A percentile compares a stretch with the other conserved stretches of the same genome.
phyloP scores from a whole-genome alignment of 2,329 filamentous ascomycete genomes.

The Penicillium paneum region DNA sequence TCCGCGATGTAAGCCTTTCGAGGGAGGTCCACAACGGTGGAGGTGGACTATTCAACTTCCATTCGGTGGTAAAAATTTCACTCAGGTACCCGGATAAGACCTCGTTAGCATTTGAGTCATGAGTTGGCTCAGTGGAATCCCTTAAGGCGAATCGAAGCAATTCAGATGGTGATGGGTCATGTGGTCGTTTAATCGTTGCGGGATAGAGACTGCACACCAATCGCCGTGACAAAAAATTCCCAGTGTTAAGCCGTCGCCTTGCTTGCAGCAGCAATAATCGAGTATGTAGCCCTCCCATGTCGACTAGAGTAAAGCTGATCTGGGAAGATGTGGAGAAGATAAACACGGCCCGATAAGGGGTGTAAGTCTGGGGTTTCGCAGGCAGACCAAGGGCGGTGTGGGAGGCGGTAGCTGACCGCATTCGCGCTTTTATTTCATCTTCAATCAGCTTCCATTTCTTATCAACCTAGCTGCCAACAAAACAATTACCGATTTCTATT shows the following conservation, averaged over 20 bases:
- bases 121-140: slow-evolving; percentile 14
- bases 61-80: slow-evolving; percentile 22
- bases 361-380: slow-evolving; percentile 15
- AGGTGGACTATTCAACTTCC: slow-evolving; percentile 20
- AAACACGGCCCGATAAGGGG: slow-evolving; percentile 15
- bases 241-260: neutral
- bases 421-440: slow-evolving; percentile 14
- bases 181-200: neutral
- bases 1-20: slow-evolving; percentile 7
- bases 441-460: slow-evolving; percentile 7
- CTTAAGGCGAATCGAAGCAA: slow-evolving; percentile 35
- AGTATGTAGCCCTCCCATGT: slow-evolving; percentile 9
- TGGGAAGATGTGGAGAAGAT: slow-evolving; percentile 23
- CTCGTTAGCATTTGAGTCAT: slow-evolving; percentile 1
- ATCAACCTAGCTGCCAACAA: neutral
- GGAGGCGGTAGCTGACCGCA: slow-evolving; percentile 13
- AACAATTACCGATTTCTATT: neutral
- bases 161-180: slow-evolving; percentile 26
- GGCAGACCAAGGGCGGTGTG: slow-evolving; percentile 18
- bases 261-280: neutral
- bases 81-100: slow-evolving; percentile 16
- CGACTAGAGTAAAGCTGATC: slow-evolving; percentile 1
- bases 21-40: slow-evolving; percentile 23
- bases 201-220: neutral
- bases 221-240: neutral